Conservation (phyloP, 2,329 filamentous ascomycete genomes). For the Rhynchosporium agropyri region DNA sequence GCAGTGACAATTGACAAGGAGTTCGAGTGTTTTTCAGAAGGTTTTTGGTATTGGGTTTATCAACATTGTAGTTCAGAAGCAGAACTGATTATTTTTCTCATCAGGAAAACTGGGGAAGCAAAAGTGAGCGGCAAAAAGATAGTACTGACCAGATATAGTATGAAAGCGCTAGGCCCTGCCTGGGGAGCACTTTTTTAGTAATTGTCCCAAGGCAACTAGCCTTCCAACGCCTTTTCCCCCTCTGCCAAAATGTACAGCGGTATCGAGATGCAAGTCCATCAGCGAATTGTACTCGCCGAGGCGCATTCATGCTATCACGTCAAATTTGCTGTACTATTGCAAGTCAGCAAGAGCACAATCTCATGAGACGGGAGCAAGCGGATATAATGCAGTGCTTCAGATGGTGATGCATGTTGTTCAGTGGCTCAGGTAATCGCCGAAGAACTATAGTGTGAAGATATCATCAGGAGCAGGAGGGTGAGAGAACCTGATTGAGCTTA, state of each 20-base stretch:
- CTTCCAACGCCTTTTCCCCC: background rate
- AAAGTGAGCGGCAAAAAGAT: conserved; percentile 5
- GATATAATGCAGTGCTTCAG: conserved; percentile 53
- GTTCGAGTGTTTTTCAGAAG: conserved; percentile 51
- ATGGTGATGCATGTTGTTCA: conserved; percentile 73
- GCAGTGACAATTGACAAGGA: conserved; percentile 19
- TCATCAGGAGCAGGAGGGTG: conserved; percentile 40
- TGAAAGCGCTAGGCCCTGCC: background rate
- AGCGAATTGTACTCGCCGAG: background rate
- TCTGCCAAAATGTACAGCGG: background rate
- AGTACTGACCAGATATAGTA: conserved; percentile 17
- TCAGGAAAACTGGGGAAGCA: conserved; percentile 51
- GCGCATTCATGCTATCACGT: background rate
- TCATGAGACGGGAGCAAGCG: conserved; percentile 23
- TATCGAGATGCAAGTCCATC: background rate
- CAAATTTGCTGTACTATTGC: conserved; percentile 1
- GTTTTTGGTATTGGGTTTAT: conserved; percentile 65
- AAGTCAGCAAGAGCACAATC: conserved; percentile 31
- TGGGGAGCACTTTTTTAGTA: too few relatives aligned
- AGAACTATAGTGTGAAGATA: conserved; percentile 39
- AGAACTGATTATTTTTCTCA: conserved; percentile 73
- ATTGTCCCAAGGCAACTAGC: background rate
- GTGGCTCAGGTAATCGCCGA: conserved; percentile 44
- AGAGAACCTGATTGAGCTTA: conserved; percentile 21
- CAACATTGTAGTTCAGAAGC: conserved; percentile 71